Evolutionary conservation across 2,329 filamentous ascomycete genomes (phyloP), one percentile per base, ranked within the genome.

Genomic region (Teratosphaeria destructans): DNA sequence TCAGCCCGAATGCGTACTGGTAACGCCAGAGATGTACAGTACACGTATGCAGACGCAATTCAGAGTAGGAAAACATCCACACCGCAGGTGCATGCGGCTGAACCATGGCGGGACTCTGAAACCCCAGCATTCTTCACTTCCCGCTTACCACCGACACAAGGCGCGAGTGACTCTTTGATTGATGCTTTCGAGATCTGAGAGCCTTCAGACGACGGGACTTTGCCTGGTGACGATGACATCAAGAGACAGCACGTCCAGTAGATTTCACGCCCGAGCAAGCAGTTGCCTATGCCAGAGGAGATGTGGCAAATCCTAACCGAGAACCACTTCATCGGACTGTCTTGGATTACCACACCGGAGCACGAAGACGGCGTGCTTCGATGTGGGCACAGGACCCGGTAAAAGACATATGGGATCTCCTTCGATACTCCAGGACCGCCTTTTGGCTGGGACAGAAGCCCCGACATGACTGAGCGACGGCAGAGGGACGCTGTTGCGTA

Each of bases 321-420:
- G 64, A 71, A 0, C 65, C 64, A 5, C 69, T 85, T n/a, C 82
- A 81, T 70, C 61, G 78, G 2, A 64, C 66, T 47, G 73, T 85
- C 55, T 53, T 81, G 4, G 63, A 75, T 19, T 73, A 78, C 57
- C 82, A 85, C 64, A 69, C 65, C 1, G 71, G 75, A 0, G 78
- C 75, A 0, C 77, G 78, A 27, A 23, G 66, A 72, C 34, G 72
- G 70, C 2, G 72, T 71, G 3, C 66, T 83, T 23, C 12, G 82
- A 86, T 61, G 70, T 85, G 5, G 83, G 83, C 35, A 84, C 81
- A 65, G 82, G 83, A 0, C 82, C 82, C 0, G 83, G 82, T 3
- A 77, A 70, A 12, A 79, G 78, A 0, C 23, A 75, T 75, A 0
- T 75, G 77, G 2, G 72, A 71, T 5, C 73, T 85, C 1, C 77